Conservation (phyloP, 169 alveolate genomes). For the Eimeria tenella region DNA sequence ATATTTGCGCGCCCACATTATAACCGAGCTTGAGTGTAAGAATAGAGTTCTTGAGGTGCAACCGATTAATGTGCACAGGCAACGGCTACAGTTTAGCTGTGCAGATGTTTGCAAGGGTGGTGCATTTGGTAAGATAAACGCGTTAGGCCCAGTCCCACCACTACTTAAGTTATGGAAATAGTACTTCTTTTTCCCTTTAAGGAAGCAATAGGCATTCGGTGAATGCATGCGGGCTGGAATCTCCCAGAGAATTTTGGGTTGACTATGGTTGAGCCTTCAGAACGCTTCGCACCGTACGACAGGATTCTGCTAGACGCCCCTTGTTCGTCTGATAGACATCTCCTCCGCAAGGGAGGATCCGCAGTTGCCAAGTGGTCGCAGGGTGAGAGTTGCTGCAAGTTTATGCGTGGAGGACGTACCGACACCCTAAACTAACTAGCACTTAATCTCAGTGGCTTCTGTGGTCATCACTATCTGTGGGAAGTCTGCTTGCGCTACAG, state of each 20-base stretch:
- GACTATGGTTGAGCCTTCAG: constrained; percentile 11
- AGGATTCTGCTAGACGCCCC: constrained; percentile 84
- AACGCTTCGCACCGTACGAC: constrained; percentile 79
- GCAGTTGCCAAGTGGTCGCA: constrained; percentile 72
- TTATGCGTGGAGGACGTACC: background rate
- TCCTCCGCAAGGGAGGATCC: constrained; percentile 68
- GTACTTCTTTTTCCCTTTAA: no score
- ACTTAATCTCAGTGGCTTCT: background rate
- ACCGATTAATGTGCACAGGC: constrained; percentile 25
- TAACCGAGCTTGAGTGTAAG: no score
- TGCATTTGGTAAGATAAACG: constrained; percentile 31
- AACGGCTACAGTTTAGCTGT: constrained; percentile 69
- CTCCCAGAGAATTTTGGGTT: no score
- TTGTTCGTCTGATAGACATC: constrained; percentile 85
- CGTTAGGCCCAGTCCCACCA: no score
- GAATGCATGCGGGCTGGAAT: no score
- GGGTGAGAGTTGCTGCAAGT: constrained; percentile 15
- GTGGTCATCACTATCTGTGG: background rate
- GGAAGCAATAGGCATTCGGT: no score
- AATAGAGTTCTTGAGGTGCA: background rate
- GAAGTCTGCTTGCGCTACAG: background rate
- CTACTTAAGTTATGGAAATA: no score
- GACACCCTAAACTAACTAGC: background rate
- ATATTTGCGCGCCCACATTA: no score
- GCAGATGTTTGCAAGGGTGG: constrained; percentile 72